Base-by-base conservation (phyloP, 352 stramenopile genomes). In the Phytophthora crassamura region DNA sequence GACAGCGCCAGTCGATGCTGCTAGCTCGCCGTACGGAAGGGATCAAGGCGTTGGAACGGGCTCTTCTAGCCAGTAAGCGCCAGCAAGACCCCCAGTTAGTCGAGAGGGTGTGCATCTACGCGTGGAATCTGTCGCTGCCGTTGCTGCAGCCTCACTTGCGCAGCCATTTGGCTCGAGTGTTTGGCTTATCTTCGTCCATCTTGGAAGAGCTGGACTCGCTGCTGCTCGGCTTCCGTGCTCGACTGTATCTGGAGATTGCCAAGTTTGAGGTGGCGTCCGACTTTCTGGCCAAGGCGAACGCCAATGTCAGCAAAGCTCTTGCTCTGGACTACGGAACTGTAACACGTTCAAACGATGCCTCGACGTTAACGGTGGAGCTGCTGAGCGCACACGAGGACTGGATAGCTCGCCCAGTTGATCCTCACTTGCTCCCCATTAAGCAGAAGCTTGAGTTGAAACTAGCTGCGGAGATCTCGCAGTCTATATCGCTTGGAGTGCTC, bases 231-330 rank as follows among this genome's bases (percentile, higher is more conserved):
- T 74, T 97, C 6, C 88, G 91, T 20, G 85, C 88, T 8, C 78
- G 93, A 20, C 56, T 97, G 8, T 79, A 95, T 51, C 57, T 97
- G 15, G 91, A 98, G 72, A 69, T 95, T 0, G 77, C 80, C 4
- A 96, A 95, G 55, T 76, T 95, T n/a, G 89, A 98, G 39, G 59
- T 96, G n/a, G 65, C 62, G 1, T 82, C 77, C 2, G 88, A 97
- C 46, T 97, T 96, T 54, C 60, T 97, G 7, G 75, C 67, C n/a
- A 97, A 97, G 46, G 91, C 91, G 0, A 76, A 80, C 22, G 48
- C 63, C 4, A 87, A 89, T 33, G 72, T 89, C 1, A 80, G 59
- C 11, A 85, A 91, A 55, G 86, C 82, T 18, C 58, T 94, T 3
- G 53, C 45, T 22, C 54, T 93, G 22, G 90, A 96, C 58, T 94